Percentiles rank a stretch among this genome's conserved stretches.
phyloP scores from a whole-genome alignment of 345 rosid species.

The Angophora floribunda region DNA sequence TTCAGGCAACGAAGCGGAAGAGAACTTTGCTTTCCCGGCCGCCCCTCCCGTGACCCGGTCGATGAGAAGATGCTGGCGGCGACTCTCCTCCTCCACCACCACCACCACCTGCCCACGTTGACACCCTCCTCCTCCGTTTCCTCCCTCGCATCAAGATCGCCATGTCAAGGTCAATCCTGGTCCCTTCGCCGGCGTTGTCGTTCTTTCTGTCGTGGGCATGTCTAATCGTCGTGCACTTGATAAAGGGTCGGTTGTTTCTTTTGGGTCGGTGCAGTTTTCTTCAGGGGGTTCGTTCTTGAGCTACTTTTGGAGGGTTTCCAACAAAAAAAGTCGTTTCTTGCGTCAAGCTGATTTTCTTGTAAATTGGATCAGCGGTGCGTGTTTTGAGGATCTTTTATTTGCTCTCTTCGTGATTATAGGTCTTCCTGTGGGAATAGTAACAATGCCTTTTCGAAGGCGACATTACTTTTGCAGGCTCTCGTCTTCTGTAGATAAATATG shows the following conservation, averaged over 20 bases:
- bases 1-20: background rate
- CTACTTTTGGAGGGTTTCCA: background rate
- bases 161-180: conserved; percentile 44
- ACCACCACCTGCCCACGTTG: conserved; percentile 1
- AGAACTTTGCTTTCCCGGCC: background rate
- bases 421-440: background rate
- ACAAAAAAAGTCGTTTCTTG: background rate
- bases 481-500: background rate
- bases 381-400: background rate
- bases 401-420: background rate
- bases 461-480: background rate
- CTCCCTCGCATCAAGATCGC: conserved; percentile 4
- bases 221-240: too few relatives aligned
- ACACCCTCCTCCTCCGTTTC: background rate
- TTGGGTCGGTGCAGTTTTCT: background rate
- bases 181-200: background rate
- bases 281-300: background rate
- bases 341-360: background rate
- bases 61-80: conserved; percentile 42
- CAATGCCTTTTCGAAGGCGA: background rate
- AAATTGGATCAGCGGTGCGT: background rate
- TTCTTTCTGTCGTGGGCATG: background rate
- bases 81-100: background rate
- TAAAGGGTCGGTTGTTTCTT: background rate
- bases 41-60: background rate